Conservation (phyloP, 306 rosid genomes). For the Carpinus viminea region DNA sequence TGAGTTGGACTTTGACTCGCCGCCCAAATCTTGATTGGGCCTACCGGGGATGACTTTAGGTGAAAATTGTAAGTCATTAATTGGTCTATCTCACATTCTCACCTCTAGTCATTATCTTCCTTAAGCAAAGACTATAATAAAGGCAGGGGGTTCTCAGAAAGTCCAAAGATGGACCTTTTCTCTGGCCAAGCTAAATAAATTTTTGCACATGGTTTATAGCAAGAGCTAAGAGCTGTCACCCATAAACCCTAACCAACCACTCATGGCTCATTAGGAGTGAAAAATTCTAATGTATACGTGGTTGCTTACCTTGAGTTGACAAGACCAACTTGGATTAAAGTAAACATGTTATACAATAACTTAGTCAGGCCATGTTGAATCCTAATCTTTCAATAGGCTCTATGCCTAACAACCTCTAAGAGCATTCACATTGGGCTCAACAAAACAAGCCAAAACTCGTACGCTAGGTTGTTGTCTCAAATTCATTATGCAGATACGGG, state of each 20-base stretch:
- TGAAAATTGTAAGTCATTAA: not conserved
- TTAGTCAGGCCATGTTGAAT: not conserved
- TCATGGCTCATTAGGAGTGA: not conserved
- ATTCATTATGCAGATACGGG: too few relatives aligned
- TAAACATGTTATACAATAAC: not conserved
- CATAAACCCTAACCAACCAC: not conserved
- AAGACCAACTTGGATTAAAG: not conserved
- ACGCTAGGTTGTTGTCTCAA: too few relatives aligned
- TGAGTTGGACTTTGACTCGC: not conserved
- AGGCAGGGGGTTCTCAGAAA: not conserved
- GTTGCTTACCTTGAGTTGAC: too few relatives aligned
- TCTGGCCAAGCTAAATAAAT: too few relatives aligned
- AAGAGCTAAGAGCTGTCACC: conserved; percentile 1
- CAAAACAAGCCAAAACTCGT: too few relatives aligned
- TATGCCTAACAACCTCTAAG: too few relatives aligned
- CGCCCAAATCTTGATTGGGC: not conserved
- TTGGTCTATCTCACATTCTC: not conserved
- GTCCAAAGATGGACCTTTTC: not conserved
- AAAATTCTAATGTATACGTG: too few relatives aligned
- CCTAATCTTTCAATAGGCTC: too few relatives aligned
- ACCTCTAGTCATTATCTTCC: not conserved
- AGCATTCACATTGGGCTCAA: too few relatives aligned
- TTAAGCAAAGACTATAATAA: not conserved
- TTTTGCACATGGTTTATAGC: not conserved
- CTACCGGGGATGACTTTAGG: not conserved